Percentiles rank a stretch among this genome's conserved stretches.
Conservation (phyloP, 345 rosid genomes). For the Linum tenue region DNA sequence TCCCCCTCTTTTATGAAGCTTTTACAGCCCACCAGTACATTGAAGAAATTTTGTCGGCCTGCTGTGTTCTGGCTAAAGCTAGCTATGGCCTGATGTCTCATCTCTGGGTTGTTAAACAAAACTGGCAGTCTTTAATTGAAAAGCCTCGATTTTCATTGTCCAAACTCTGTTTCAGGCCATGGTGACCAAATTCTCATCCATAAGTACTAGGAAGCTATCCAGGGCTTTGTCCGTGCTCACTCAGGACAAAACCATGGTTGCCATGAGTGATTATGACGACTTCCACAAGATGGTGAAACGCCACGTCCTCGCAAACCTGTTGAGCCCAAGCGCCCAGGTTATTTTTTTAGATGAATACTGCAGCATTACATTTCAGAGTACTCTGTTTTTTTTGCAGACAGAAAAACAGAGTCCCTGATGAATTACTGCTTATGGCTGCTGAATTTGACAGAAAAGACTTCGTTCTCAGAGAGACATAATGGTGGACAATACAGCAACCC, state of each 20-base stretch:
- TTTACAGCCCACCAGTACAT: no score
- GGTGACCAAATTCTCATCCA: slow-evolving; percentile 70
- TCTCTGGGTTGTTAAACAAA: no score
- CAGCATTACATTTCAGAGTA: not conserved
- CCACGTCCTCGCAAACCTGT: slow-evolving; percentile 37
- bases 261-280: slow-evolving; percentile 72
- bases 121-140: no score
- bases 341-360: not conserved
- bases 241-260: slow-evolving; percentile 66
- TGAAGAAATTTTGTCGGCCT: no score
- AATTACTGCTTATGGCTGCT: not conserved
- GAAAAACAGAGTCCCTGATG: not conserved
- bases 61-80: no score
- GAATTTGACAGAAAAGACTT: slow-evolving; percentile 40
- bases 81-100: no score
- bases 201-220: slow-evolving; percentile 68
- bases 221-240: slow-evolving; percentile 61
- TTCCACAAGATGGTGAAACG: slow-evolving; percentile 66
- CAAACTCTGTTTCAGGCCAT: slow-evolving; percentile 45
- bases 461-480: slow-evolving; percentile 48
- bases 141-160: no score
- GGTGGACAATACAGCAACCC: slow-evolving; percentile 40
- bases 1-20: no score
- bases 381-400: not conserved
- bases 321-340: slow-evolving; percentile 81